Evolutionary conservation across 2,329 filamentous ascomycete species (phyloP), one percentile per base, ranked within the genome.

Genomic region (Aspergillus sclerotialis): DNA sequence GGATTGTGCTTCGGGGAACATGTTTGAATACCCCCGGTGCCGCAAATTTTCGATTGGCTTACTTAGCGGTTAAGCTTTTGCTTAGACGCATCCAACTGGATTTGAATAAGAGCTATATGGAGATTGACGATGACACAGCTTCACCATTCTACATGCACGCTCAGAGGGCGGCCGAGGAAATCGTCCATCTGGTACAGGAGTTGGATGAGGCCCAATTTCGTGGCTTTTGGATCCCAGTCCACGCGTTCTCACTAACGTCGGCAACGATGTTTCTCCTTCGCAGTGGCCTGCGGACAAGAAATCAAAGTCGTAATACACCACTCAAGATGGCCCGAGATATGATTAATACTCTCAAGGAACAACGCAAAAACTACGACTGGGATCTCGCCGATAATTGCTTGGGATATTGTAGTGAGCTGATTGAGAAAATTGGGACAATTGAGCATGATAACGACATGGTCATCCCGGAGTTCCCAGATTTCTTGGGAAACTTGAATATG

Each of bases 331-430:
- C 69, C 1, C 56, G 52, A 4, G 61, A 66, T 13, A 53, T 73
- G 8, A 50, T 72, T 3, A 40, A 43, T 3, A 50, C 60, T 2
- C 52, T 75, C 10, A 57, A 55, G 9, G 40, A 43, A 0, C 67
- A 72, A 28, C 61, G 60, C 2, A 53, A 64, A 12, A 48, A 55
- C 4, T 53, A 51, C 28, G 53, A 45, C 0, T 75, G 72, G 72
- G 71, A 75, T 38, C 50, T 75, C 1, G 70, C 61, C 0, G 69
- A 74, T 30, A 59, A 70, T 4, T 74, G 70, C 38, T 49, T 75
- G 1, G 58, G 61, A 0, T 67, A 72, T 30, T 67, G 72, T 40
- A 52, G 57, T 5, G 68, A 72, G 8, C 48, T 72, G 9, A 55
- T 73, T 0, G 65, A 73, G 18, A 72, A 64, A 43, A 41, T 58